Conservation (phyloP, 306 rosid genomes). For the Rosa lucieae region DNA sequence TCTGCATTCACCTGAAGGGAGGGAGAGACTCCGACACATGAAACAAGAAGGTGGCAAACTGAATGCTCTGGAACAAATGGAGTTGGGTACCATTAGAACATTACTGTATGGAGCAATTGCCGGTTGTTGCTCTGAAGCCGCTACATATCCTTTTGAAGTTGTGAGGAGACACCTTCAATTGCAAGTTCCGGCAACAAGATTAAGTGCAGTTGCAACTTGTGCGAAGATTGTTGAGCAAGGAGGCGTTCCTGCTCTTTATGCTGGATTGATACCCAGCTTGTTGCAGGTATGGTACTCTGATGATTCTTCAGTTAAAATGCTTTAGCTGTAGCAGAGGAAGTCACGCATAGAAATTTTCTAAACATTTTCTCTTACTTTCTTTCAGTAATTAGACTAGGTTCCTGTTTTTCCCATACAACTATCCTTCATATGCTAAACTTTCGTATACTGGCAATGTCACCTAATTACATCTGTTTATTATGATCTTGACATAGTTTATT, state of each 20-base stretch:
- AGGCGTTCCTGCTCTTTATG: conserved; percentile 87
- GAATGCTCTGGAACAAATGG: conserved; percentile 87
- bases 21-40: conserved; percentile 63
- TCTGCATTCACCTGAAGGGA: conserved; percentile 91
- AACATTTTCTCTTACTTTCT: not conserved
- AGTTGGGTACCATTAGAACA: conserved; percentile 82
- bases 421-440: not conserved
- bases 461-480: not conserved
- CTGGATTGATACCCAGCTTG: conserved; percentile 91
- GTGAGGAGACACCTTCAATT: conserved; percentile 89
- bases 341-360: not conserved
- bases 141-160: conserved; percentile 98
- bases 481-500: not conserved
- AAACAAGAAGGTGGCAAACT: conserved; percentile 62
- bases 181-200: conserved; percentile 71
- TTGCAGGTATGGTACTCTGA: conserved; percentile 48
- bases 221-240: conserved; percentile 77
- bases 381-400: not conserved
- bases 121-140: conserved; percentile 93
- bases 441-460: not conserved
- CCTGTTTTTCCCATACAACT: not conserved
- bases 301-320: not conserved
- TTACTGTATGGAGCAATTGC: conserved; percentile 82
- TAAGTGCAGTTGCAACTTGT: conserved; percentile 77
- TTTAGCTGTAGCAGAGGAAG: not conserved